phyloP scores from a whole-genome alignment of 345 rosid genomes.

The Lenwebbia sp. region DNA sequence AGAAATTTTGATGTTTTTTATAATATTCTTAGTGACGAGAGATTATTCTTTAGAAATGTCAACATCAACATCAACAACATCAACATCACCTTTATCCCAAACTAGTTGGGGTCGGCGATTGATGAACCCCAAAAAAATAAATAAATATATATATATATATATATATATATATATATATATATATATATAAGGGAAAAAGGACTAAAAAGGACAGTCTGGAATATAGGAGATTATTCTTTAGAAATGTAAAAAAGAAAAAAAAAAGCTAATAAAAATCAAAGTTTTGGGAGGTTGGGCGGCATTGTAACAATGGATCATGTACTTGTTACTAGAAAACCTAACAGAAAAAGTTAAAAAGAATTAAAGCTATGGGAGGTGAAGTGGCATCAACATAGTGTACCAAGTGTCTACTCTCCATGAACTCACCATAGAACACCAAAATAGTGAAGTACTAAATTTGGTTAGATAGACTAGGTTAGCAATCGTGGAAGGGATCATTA shows the following conservation, averaged over 20 bases:
- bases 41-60: too few relatives aligned
- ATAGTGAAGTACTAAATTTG: background rate
- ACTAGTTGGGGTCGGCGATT: too few relatives aligned
- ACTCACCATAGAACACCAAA: background rate
- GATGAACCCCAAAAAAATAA: too few relatives aligned
- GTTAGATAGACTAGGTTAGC: background rate
- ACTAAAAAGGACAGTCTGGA: too few relatives aligned
- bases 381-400: background rate
- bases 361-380: background rate
- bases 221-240: background rate
- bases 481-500: background rate
- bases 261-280: rapidly evolving
- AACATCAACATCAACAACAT: too few relatives aligned
- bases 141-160: too few relatives aligned
- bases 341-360: background rate
- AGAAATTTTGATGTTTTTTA: background rate
- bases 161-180: too few relatives aligned
- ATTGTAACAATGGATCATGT: background rate
- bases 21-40: background rate
- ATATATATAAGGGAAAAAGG: too few relatives aligned
- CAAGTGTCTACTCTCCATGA: background rate
- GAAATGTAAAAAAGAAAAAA: background rate
- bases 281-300: background rate
- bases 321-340: background rate
- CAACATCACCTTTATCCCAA: too few relatives aligned